Conservation (phyloP, 768 basidiomycete genomes). For the Boletus huronensis region DNA sequence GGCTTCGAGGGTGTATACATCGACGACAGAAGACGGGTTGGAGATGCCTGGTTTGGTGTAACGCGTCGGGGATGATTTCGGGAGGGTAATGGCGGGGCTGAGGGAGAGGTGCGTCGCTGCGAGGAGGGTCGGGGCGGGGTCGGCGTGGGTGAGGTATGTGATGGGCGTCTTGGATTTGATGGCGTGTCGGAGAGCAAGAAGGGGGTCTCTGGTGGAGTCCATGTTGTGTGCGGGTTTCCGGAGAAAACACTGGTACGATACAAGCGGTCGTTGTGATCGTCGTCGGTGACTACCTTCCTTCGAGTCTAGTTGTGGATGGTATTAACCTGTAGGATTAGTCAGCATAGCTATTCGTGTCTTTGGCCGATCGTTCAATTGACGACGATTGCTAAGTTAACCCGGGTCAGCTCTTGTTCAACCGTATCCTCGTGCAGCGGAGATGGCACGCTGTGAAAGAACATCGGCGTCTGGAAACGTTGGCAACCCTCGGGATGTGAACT, state of each 20-base stretch:
- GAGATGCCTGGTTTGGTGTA: constrained; percentile 62
- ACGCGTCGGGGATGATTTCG: constrained; percentile 74
- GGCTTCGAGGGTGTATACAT: constrained; percentile 77
- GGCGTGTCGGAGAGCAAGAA: constrained; percentile 58
- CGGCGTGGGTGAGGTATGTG: constrained; percentile 38
- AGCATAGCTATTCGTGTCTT: no score
- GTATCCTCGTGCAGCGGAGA: no score
- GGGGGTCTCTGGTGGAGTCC: constrained; percentile 38
- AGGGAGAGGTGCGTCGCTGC: constrained; percentile 66
- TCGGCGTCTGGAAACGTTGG: no score
- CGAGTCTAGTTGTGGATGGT: no score
- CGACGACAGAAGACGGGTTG: constrained; percentile 27
- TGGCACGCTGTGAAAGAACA: no score
- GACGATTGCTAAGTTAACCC: no score
- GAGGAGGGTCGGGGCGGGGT: constrained; percentile 45
- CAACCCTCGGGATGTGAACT: no score
- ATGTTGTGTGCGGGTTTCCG: background rate
- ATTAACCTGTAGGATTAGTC: no score
- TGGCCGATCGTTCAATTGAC: no score
- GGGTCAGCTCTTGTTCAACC: no score
- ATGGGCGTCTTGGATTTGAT: constrained; percentile 53
- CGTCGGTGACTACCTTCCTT: background rate
- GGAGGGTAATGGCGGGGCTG: constrained; percentile 48
- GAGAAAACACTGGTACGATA: background rate
- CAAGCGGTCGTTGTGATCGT: no score